Conservation (phyloP, 345 rosid species). For the Pistacia atlantica region DNA sequence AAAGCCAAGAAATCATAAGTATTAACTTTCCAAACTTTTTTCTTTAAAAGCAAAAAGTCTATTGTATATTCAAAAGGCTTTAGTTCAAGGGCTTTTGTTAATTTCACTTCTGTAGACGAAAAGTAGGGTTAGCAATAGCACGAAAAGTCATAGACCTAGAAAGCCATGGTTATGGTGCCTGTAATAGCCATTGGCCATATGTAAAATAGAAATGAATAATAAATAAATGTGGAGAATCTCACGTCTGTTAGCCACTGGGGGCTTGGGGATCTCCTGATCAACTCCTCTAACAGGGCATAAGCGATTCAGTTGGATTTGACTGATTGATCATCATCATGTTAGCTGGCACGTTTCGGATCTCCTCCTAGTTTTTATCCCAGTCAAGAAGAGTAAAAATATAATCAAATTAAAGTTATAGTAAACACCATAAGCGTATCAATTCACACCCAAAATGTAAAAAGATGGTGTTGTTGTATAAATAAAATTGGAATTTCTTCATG, state of each 20-base stretch:
- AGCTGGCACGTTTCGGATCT: conserved; percentile 67
- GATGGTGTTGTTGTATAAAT: background rate
- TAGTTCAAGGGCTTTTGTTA: background rate
- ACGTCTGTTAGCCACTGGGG: conserved; percentile 85
- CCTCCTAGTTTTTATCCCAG: conserved; percentile 55
- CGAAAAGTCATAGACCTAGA: conserved; percentile 6
- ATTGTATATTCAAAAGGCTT: conserved; percentile 1
- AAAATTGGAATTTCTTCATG: conserved; percentile 21
- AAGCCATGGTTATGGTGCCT: background rate
- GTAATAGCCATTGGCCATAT: background rate
- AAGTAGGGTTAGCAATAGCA: conserved; percentile 3
- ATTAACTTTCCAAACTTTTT: conserved; percentile 1
- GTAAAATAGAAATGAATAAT: background rate
- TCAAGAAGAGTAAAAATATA: background rate
- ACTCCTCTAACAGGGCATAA: conserved; percentile 57
- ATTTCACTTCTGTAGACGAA: conserved; percentile 1
- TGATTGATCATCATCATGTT: conserved; percentile 70
- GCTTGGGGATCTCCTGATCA: conserved; percentile 63
- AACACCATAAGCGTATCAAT: background rate
- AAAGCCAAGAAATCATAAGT: conserved; percentile 6
- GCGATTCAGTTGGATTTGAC: conserved; percentile 51
- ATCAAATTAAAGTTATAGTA: conserved; percentile 1
- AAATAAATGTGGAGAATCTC: conserved; percentile 29
- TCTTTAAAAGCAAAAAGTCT: background rate
- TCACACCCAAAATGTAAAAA: no score